A percentile compares a stretch with the other conserved stretches of the same genome.
These are phyloP conservation scores for Musa itinerans DNA, from an alignment of 176 grass and related monocot species.

Conservation along the genomic window DNA sequence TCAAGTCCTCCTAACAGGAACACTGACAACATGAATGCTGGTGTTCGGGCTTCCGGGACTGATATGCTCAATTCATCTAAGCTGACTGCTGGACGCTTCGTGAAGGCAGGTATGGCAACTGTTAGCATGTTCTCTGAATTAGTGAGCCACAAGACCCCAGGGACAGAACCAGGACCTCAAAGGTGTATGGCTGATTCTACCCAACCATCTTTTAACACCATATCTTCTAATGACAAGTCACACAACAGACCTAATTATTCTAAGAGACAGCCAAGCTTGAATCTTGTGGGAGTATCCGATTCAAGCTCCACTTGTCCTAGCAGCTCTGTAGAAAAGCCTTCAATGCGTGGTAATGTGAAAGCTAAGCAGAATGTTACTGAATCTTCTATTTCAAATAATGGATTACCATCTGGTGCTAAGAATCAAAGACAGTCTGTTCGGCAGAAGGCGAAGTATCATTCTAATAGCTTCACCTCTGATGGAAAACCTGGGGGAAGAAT, in stretches of 20 bases:
- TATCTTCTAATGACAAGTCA: constrained; percentile 32
- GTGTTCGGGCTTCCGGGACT: constrained; percentile 24
- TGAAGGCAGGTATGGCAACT: constrained; percentile 38
- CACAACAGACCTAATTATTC: constrained; percentile 31
- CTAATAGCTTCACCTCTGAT: constrained; percentile 40
- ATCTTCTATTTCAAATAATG: constrained; percentile 30
- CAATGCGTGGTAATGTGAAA: constrained; percentile 38
- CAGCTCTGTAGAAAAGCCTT: constrained; percentile 21
- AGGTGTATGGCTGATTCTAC: constrained; percentile 31
- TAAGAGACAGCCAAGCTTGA: constrained; percentile 24
- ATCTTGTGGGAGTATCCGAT: neutral
- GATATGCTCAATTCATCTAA: constrained; percentile 37
- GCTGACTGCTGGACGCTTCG: constrained; percentile 29
- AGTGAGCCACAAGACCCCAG: constrained; percentile 30
- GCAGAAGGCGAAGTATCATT: constrained; percentile 36
- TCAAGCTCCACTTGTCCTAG: constrained; percentile 14
- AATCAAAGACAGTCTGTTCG: constrained; percentile 42
- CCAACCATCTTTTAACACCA: constrained; percentile 28
- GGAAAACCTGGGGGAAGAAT: constrained; percentile 27
- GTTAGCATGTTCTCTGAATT: constrained; percentile 44
- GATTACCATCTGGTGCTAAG: constrained; percentile 36
- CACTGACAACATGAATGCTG: constrained; percentile 10
- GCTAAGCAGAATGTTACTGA: constrained; percentile 38
- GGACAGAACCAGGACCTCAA: constrained; percentile 29
- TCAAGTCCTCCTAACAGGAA: constrained; percentile 27